Evolutionary conservation across 306 rosid genomes (phyloP).

Genomic region (Quercus berberidifolia): DNA sequence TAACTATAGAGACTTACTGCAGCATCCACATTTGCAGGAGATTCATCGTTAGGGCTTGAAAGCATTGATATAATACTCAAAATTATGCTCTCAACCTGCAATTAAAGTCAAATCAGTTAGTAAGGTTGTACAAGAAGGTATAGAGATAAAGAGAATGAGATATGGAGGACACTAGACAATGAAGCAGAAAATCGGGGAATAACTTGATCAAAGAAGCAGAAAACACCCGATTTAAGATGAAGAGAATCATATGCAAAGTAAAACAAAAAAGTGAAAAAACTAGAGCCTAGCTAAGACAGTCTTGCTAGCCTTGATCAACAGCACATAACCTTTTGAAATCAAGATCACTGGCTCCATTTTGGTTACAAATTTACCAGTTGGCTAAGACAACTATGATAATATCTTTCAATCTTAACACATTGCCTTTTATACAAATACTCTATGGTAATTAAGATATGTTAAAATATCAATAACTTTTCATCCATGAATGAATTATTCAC

Average conservation of each 20-base stretch:
- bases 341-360: not conserved
- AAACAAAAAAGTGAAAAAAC: not conserved
- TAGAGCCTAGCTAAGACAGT: not conserved
- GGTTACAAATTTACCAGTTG: not conserved
- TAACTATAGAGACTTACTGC: conserved; percentile 26
- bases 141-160: not conserved
- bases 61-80: conserved; percentile 62
- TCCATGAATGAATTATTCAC: not conserved
- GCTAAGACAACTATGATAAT: not conserved
- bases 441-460: not conserved
- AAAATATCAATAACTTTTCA: not conserved
- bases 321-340: not conserved
- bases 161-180: not conserved
- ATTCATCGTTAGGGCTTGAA: conserved; percentile 54
- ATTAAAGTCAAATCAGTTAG: not conserved
- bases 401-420: not conserved
- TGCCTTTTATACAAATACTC: not conserved
- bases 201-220: not conserved
- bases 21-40: conserved; percentile 58
- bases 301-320: not conserved
- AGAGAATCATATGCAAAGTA: not conserved
- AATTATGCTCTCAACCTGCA: conserved; percentile 54
- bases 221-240: not conserved
- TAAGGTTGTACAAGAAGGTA: not conserved
- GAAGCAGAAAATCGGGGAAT: not conserved